Base-by-base conservation (phyloP, 2,329 filamentous ascomycete genomes). In the Aspergillus ruber region DNA sequence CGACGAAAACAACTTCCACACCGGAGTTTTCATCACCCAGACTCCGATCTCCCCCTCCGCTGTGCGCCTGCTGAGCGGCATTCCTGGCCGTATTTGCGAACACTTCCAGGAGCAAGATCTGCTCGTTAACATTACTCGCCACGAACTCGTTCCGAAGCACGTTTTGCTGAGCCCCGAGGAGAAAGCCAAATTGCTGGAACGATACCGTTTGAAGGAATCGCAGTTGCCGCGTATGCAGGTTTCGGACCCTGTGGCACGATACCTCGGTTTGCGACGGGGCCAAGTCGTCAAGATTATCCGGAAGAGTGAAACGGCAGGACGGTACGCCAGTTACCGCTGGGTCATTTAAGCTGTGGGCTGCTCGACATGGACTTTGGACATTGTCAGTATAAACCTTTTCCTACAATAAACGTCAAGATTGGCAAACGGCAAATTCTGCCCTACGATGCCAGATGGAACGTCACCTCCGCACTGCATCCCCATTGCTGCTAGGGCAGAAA, bases 251-350 rank as follows among this genome's bases (percentile, higher is more conserved):
- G 90, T 98, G 45, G 88, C 93, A 21, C 84, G 86, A 61, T 98
- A 97, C 69, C 75, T 96, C 47, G 93, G 93, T 10, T 75, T 98
- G 66, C 86, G 87, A 75, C 81, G 90, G 65, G 90, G 90, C 3
- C 88, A 96, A 71, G 90, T 98, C 3, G 93, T 98, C 62, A 98
- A 98, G 81, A 98, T 98, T 61, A 96, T 98, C 62, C 80, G 93
- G 56, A 90, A 86, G 69, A 90, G 85, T 64, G 93, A 97, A 77
- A 98, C 93, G 47, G 93, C 93, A 12, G 93, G 93, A 52, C 80
- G 93, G 45, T 98, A 98, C 72, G 93, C 93, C 43, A 95, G 89
- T 80, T 98, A 98, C 72, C 78, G 91, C 60, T 84, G 81, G 81
- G 79, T 76, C 29, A 74, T 74, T 46, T 75, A 63, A 64, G 15